Conservation (phyloP, 1,139 yeast genomes). For the Blastobotrys apis region DNA sequence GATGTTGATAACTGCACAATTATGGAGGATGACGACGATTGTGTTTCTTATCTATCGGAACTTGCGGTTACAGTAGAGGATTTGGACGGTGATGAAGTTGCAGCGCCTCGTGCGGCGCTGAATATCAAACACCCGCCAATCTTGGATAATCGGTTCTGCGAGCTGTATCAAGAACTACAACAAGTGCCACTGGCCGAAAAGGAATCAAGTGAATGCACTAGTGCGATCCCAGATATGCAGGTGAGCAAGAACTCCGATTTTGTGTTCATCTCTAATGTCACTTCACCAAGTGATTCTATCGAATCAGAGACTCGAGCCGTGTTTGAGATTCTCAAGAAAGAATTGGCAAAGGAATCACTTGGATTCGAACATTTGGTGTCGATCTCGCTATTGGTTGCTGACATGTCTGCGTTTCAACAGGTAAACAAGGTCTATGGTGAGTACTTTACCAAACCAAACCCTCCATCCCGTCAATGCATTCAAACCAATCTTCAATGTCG, state of each 20-base stretch:
- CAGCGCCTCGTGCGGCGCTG: not conserved
- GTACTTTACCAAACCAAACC: conserved; percentile 49
- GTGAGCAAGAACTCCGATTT: conserved; percentile 2
- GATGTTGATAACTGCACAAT: conserved; percentile 43
- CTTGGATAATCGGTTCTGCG: conserved; percentile 42
- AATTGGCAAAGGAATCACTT: conserved; percentile 10
- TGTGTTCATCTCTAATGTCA: conserved; percentile 10
- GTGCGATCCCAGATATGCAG: conserved; percentile 1
- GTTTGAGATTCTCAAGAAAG: conserved; percentile 16
- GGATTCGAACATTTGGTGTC: conserved; percentile 18
- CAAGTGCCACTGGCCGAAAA: conserved; percentile 24
- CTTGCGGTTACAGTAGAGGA: conserved; percentile 39
- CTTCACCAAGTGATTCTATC: conserved; percentile 8
- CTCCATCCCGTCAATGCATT: conserved; percentile 87
- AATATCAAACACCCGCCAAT: conserved; percentile 40
- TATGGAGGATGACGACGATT: conserved; percentile 50
- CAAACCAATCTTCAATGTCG: conserved; percentile 46
- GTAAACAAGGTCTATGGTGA: conserved; percentile 58
- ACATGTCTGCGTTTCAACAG: conserved; percentile 58
- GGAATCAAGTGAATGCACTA: not conserved
- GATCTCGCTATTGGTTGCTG: conserved; percentile 46
- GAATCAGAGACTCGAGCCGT: conserved; percentile 20
- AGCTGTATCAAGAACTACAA: conserved; percentile 24
- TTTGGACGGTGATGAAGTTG: conserved; percentile 21
- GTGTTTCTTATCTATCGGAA: conserved; percentile 59